Conservation (phyloP, 2,329 filamentous ascomycete species). For the Colletotrichum filicis region DNA sequence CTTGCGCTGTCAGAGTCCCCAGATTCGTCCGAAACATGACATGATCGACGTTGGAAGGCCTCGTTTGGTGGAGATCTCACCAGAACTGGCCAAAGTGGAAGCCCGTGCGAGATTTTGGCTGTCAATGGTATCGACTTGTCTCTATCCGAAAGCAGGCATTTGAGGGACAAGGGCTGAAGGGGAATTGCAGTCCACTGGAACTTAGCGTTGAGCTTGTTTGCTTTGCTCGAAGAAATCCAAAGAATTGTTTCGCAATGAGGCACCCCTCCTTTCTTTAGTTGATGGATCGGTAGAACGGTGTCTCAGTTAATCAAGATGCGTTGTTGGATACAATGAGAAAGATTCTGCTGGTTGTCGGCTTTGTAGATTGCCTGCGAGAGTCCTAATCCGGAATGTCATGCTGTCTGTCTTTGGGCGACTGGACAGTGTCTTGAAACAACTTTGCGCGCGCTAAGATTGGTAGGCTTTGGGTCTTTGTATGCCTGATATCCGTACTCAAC, state of each 20-base stretch:
- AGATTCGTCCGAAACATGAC: constrained; percentile 10
- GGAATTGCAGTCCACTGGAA: neutral
- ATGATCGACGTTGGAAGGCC: neutral
- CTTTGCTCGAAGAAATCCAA: neutral
- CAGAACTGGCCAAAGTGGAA: neutral
- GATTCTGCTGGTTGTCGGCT: neutral
- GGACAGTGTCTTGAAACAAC: constrained; percentile 16
- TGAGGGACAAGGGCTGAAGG: neutral
- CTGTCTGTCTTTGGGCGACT: constrained; percentile 30
- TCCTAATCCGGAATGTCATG: neutral
- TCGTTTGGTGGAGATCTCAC: neutral
- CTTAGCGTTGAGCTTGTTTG: constrained; percentile 34
- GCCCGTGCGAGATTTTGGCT: neutral
- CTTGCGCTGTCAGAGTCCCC: constrained; percentile 2
- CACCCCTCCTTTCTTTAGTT: neutral
- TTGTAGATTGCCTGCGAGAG: neutral
- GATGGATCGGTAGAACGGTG: neutral
- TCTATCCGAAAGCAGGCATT: neutral
- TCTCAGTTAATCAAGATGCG: constrained; percentile 3
- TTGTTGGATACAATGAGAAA: neutral
- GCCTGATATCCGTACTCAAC: neutral
- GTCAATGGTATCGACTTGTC: neutral
- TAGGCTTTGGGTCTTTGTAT: neutral
- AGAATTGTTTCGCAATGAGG: neutral
- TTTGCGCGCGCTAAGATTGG: constrained; percentile 22